Evolutionary conservation across 495 filamentous ascomycete species (phyloP), one percentile per base, ranked within the genome.

Genomic region (Penicillium verhagenii): DNA sequence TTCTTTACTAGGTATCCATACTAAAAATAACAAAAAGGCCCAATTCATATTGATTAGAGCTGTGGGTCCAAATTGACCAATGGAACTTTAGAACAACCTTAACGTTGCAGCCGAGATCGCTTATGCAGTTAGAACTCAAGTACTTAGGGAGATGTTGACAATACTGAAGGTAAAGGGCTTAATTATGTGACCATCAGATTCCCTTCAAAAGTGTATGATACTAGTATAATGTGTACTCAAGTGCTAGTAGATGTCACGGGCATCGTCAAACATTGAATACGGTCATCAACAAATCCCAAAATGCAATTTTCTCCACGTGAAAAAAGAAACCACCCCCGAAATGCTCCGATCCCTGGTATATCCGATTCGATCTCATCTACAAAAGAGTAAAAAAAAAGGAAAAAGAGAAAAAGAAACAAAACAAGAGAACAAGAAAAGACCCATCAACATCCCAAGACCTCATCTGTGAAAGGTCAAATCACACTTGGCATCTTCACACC

Each of bases 201-300:
- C n/a, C n/a, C n/a, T n/a, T n/a, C n/a, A n/a, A n/a, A n/a, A n/a
- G n/a, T n/a, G n/a, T n/a, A n/a, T n/a, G n/a, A n/a, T n/a, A n/a
- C 14, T 16, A 35, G 9, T 8, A 31, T 31, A 31, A 31, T 11
- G 28, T 31, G 7, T 31, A 31, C 9, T 31, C 3, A 0, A 31
- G 1, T 10, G 9, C 9, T 10, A 1, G 8, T 8, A 31, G 13
- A 11, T 11, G 13, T 10, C 9, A 3, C 6, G 6, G 10, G 6
- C 10, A 9, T 28, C 6, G 26, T 28, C 26, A 28, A 28, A 28
- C 10, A 35, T 16, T 13, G 16, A 2, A n/a, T 57, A 52, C 55
- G 50, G 50, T 14, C 35, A 57, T 39, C 51, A 53, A 49, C 37
- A 49, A 24, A 19, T 18, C 43, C 55, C 29, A 52, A 20, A n/a